Conservation (phyloP, 148 eudicot species). For the Simmondsia chinensis region DNA sequence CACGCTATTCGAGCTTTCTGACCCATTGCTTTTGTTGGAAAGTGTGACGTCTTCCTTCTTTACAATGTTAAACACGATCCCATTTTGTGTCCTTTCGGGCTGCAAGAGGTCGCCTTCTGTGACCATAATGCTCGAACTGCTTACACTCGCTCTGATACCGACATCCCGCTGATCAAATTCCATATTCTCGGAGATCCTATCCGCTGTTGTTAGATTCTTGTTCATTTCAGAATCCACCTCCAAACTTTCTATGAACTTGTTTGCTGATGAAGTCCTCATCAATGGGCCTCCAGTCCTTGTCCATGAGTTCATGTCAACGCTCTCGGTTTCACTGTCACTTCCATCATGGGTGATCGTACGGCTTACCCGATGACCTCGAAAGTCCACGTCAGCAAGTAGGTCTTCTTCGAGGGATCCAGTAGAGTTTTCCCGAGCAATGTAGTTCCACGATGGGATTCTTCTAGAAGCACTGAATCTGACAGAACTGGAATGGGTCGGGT, state of each 20-base stretch:
- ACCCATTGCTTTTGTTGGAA: slow-evolving; percentile 48
- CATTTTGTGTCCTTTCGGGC: slow-evolving; percentile 58
- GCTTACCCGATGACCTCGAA: slow-evolving; percentile 22
- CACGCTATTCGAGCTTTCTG: slow-evolving; percentile 21
- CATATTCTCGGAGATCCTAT: slow-evolving; percentile 33
- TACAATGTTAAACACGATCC: slow-evolving; percentile 71
- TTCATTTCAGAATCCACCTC: slow-evolving; percentile 36
- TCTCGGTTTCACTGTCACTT: slow-evolving; percentile 85
- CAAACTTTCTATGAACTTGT: slow-evolving; percentile 52
- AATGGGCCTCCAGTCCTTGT: slow-evolving; percentile 92
- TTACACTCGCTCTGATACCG: slow-evolving; percentile 11
- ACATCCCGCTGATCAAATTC: slow-evolving; percentile 40
- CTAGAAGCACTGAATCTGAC: slow-evolving; percentile 59
- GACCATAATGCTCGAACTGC: slow-evolving; percentile 46
- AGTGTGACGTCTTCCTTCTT: slow-evolving; percentile 54
- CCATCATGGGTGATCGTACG: slow-evolving; percentile 42
- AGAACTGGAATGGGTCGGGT: slow-evolving; percentile 20
- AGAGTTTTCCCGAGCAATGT: slow-evolving; percentile 88
- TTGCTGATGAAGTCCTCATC: slow-evolving; percentile 87
- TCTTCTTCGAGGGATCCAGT: slow-evolving; percentile 87
- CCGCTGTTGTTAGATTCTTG: slow-evolving; percentile 30
- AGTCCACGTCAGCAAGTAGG: slow-evolving; percentile 37
- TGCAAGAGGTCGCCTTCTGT: slow-evolving; percentile 77
- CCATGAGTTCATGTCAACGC: slow-evolving; percentile 54
- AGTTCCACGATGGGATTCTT: slow-evolving; percentile 94